phyloP scores from a whole-genome alignment of 2,329 filamentous ascomycete species.

The Sporothrix luriei region DNA sequence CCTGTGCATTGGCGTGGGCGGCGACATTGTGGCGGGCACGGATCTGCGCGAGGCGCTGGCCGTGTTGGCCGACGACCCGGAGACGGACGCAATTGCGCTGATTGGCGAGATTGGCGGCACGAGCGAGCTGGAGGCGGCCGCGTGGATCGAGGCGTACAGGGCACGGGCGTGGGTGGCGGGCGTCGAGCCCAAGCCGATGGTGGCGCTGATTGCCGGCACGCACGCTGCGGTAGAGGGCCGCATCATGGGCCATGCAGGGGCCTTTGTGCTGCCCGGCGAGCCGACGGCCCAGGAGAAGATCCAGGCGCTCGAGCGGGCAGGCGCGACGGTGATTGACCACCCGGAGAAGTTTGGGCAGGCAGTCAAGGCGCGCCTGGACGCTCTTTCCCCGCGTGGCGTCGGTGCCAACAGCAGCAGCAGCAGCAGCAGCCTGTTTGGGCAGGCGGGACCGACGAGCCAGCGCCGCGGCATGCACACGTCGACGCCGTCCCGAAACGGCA shows the following conservation, averaged over 20 bases:
- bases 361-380: slow-evolving; percentile 62
- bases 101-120: slow-evolving; percentile 73
- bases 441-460: slow-evolving; percentile 37
- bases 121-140: slow-evolving; percentile 70
- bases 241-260: slow-evolving; percentile 80
- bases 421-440: slow-evolving; percentile 36
- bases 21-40: slow-evolving; percentile 74
- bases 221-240: slow-evolving; percentile 63
- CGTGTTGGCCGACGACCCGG: slow-evolving; percentile 65
- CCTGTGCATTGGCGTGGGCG: slow-evolving; percentile 75
- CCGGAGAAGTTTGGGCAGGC: slow-evolving; percentile 72
- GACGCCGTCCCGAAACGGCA: not conserved
- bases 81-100: slow-evolving; percentile 71
- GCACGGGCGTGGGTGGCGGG: slow-evolving; percentile 59
- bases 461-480: slow-evolving; percentile 57
- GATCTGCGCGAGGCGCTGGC: slow-evolving; percentile 71
- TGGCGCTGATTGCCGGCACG: slow-evolving; percentile 69
- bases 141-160: slow-evolving; percentile 70
- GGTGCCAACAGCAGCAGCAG: slow-evolving; percentile 26
- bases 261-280: slow-evolving; percentile 69
- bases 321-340: slow-evolving; percentile 72
- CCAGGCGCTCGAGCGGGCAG: slow-evolving; percentile 64
- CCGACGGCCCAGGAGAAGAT: slow-evolving; percentile 67
- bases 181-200: slow-evolving; percentile 67
- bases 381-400: slow-evolving; percentile 12